Conservation (phyloP, 805 yeast species). For the Candida maltosa region DNA sequence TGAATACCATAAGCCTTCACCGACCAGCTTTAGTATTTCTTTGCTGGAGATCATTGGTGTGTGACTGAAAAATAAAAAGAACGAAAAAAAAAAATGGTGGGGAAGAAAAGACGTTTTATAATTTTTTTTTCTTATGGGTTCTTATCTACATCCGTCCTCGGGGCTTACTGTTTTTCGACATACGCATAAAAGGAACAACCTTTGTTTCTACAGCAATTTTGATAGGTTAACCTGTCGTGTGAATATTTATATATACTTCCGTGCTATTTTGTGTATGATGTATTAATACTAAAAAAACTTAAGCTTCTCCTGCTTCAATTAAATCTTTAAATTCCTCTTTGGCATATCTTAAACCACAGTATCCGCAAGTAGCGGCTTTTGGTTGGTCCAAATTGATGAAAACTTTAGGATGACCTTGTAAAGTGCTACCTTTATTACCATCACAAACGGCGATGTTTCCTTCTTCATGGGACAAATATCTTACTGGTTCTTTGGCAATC, state of each 20-base stretch:
- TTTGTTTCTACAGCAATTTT: too few species aligned
- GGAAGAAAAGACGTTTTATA: too few species aligned
- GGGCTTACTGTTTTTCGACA: too few species aligned
- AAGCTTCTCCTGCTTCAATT: slow-evolving; percentile 24
- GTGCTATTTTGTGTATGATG: too few species aligned
- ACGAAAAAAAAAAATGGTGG: neutral
- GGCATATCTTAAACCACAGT: slow-evolving; percentile 73
- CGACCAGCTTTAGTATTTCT: slow-evolving; percentile 8
- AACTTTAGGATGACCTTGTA: slow-evolving; percentile 82
- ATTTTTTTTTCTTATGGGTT: too few species aligned
- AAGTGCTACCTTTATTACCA: slow-evolving; percentile 65
- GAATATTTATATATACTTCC: neutral
- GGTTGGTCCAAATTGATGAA: slow-evolving; percentile 79
- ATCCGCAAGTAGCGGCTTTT: slow-evolving; percentile 70
- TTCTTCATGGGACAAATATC: slow-evolving; percentile 48
- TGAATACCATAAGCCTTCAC: slow-evolving; percentile 32
- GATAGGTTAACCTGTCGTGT: too few species aligned
- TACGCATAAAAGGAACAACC: too few species aligned
- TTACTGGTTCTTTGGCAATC: slow-evolving; percentile 70
- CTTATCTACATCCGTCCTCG: too few species aligned
- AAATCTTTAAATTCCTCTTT: slow-evolving; percentile 45
- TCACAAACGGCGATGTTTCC: slow-evolving; percentile 74
- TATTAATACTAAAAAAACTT: neutral
- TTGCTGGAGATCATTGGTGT: neutral
- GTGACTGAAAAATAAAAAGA: neutral